These are phyloP conservation scores for Clitoria ternatea DNA, from an alignment of 306 rosid genomes.

Conservation along the genomic window DNA sequence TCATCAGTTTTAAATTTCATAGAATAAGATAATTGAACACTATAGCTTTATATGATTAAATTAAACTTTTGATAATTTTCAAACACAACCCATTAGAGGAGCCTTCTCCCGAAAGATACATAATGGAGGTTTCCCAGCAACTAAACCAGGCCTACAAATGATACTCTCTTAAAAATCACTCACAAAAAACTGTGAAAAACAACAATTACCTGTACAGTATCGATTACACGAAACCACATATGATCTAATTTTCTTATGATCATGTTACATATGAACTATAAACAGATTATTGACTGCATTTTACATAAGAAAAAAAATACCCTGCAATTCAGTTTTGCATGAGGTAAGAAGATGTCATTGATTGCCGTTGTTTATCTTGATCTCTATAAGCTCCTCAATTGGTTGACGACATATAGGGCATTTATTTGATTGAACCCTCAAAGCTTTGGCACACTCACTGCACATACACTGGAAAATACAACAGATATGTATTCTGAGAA, in stretches of 20 bases:
- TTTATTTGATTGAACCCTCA: slow-evolving; percentile 70
- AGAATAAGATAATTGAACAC: slow-evolving; percentile 16
- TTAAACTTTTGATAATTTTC: slow-evolving; percentile 26
- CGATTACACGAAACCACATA: not conserved
- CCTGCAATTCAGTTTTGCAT: slow-evolving; percentile 30
- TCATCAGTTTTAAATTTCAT: not conserved
- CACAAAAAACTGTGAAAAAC: slow-evolving; percentile 2
- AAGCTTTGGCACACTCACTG: slow-evolving; percentile 82
- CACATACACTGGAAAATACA: slow-evolving; percentile 86
- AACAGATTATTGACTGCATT: slow-evolving; percentile 31
- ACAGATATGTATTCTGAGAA: slow-evolving; percentile 21
- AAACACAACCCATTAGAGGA: slow-evolving; percentile 13
- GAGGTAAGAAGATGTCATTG: slow-evolving; percentile 35
- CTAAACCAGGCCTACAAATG: slow-evolving; percentile 14
- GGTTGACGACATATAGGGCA: slow-evolving; percentile 98
- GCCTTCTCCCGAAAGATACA: slow-evolving; percentile 19
- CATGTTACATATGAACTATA: slow-evolving; percentile 27
- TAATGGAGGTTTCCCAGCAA: not conserved
- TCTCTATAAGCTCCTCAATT: slow-evolving; percentile 80
- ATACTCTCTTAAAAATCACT: slow-evolving; percentile 25
- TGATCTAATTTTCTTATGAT: slow-evolving; percentile 1
- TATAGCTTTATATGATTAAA: not conserved
- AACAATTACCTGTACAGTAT: slow-evolving; percentile 10
- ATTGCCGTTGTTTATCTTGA: slow-evolving; percentile 57
- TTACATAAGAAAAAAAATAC: slow-evolving; percentile 34